Evolutionary conservation across 2,329 filamentous ascomycete genomes (phyloP).

Genomic region (Xylariaceae sp.): DNA sequence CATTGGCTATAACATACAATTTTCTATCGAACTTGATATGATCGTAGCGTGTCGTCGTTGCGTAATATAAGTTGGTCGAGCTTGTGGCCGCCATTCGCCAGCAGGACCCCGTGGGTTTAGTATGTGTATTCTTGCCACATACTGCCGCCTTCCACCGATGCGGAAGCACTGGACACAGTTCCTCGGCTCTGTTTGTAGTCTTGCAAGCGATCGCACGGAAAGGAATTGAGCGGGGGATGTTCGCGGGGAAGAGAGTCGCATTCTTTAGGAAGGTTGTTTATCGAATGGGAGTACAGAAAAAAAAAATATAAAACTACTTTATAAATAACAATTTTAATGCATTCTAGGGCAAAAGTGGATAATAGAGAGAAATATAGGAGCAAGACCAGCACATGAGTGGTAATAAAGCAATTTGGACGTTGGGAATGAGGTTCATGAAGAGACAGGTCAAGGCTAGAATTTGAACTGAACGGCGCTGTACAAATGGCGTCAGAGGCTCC

Average conservation of each 20-base stretch:
- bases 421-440: too few species aligned
- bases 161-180: slow-evolving; percentile 28
- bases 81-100: slow-evolving; percentile 7
- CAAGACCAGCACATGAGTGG: too few species aligned
- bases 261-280: slow-evolving; percentile 24
- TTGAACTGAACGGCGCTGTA: too few species aligned
- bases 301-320: background rate
- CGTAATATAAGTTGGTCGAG: slow-evolving; percentile 11
- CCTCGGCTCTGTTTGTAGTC: slow-evolving; percentile 18
- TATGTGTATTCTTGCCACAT: slow-evolving; percentile 18
- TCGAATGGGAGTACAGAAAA: background rate
- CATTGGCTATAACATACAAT: slow-evolving; percentile 27
- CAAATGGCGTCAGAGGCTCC: too few species aligned
- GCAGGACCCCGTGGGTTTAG: background rate
- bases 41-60: slow-evolving; percentile 31
- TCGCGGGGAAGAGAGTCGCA: slow-evolving; percentile 33
- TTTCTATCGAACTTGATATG: slow-evolving; percentile 23
- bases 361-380: background rate
- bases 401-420: too few species aligned
- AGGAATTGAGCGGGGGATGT: slow-evolving; percentile 28
- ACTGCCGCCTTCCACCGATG: slow-evolving; percentile 26
- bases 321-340: slow-evolving; percentile 6
- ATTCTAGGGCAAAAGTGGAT: slow-evolving; percentile 13
- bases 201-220: slow-evolving; percentile 26
- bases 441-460: too few species aligned